Conservation (phyloP, 2,329 filamentous ascomycete genomes). For the Dendrostoma leiphaemia region DNA sequence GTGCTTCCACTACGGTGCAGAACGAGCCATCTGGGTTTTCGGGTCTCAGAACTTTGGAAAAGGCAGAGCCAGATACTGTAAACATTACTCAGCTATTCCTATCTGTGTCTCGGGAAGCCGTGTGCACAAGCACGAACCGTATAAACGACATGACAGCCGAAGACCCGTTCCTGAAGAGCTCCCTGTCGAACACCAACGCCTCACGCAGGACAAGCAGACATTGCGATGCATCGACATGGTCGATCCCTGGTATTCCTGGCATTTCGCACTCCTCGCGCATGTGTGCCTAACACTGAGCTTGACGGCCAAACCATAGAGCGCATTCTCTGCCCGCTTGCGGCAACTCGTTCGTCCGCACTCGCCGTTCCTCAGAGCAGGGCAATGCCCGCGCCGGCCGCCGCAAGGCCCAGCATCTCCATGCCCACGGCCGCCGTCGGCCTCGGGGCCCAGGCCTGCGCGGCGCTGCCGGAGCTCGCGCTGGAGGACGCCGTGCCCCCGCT, state of each 20-base stretch:
- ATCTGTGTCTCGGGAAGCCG: background rate
- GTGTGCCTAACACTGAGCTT: no score
- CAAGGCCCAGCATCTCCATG: conserved; percentile 16
- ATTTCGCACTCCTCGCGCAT: no score
- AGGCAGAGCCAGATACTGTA: no score
- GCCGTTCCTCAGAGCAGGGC: conserved; percentile 14
- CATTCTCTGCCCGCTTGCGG: no score
- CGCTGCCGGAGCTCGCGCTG: conserved; percentile 2
- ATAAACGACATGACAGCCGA: background rate
- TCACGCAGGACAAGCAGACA: no score
- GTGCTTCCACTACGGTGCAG: no score
- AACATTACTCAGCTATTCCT: background rate
- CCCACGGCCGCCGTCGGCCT: conserved; percentile 15
- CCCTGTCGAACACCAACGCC: background rate
- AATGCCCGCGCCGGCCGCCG: conserved; percentile 13
- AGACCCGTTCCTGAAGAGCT: no score
- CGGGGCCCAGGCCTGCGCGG: conserved; percentile 11
- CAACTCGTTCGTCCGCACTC: no score
- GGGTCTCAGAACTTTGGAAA: background rate
- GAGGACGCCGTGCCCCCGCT: conserved; percentile 10
- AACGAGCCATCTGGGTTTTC: no score
- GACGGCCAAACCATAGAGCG: no score
- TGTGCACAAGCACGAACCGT: background rate
- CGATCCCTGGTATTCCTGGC: no score
- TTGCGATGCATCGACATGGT: no score